Percentiles rank a stretch among this genome's conserved stretches.
Conservation (phyloP, 140 eudicot species). For the Stevia rebaudiana region DNA sequence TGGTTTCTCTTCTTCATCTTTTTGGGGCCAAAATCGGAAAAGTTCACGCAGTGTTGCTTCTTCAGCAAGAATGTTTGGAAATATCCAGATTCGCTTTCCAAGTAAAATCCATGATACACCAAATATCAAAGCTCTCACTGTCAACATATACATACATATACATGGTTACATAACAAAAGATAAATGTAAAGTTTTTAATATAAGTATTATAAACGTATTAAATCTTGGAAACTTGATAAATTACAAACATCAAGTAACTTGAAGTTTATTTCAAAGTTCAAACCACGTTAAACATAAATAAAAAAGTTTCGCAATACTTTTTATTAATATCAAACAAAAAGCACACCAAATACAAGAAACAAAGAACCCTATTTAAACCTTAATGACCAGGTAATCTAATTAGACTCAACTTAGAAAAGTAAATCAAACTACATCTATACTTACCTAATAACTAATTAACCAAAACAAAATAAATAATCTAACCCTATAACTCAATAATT, state of each 20-base stretch:
- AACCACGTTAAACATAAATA: not conserved
- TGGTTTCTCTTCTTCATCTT: constrained; percentile 90
- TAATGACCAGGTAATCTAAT: no score
- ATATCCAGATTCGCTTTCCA: constrained; percentile 91
- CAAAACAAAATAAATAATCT: no score
- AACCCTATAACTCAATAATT: no score
- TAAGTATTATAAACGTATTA: not conserved
- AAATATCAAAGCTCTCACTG: constrained; percentile 82
- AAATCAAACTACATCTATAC: no score
- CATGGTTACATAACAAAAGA: not conserved
- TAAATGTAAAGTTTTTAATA: not conserved
- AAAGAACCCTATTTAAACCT: no score
- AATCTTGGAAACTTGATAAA: not conserved
- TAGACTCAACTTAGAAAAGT: no score
- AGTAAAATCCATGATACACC: constrained; percentile 76
- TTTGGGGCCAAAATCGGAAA: constrained; percentile 92
- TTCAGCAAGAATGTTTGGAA: constrained; percentile 96
- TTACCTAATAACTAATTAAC: no score
- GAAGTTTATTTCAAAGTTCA: not conserved
- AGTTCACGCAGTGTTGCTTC: constrained; percentile 88
- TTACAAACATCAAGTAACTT: not conserved
- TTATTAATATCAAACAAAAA: no score
- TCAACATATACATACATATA: constrained; percentile 3
- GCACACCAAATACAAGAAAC: no score
- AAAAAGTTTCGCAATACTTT: not conserved